Percentiles rank a stretch among this genome's conserved stretches.
Evolutionary conservation across 2,329 filamentous ascomycete species (phyloP).

Genomic region (Xylariomycetidae sp.): DNA sequence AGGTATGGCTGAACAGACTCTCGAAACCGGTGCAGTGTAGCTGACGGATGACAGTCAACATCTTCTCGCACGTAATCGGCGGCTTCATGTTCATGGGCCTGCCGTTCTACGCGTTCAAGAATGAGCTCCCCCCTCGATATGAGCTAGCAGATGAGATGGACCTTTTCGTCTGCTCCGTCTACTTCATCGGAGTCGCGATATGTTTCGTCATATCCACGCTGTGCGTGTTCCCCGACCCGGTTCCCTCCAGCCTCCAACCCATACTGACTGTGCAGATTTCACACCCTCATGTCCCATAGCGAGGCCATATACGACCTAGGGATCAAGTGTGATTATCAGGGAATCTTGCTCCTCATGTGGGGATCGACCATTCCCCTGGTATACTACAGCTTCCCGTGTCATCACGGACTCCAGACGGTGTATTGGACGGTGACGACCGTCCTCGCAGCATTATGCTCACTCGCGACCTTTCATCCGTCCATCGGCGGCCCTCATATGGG

Average conservation of each 20-base stretch:
- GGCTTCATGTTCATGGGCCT: conserved; percentile 34
- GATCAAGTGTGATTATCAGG: conserved; percentile 57
- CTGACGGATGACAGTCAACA: conserved; percentile 34
- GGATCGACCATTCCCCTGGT: conserved; percentile 54
- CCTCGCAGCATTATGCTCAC: conserved; percentile 32
- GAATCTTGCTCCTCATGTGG: conserved; percentile 59
- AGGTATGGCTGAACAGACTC: conserved; percentile 15
- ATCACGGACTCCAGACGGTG: conserved; percentile 18
- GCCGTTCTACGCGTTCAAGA: conserved; percentile 31
- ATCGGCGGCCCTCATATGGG: conserved; percentile 34
- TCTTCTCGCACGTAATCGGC: conserved; percentile 40
- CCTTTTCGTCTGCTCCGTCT: conserved; percentile 36
- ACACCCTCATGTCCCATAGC: conserved; percentile 53
- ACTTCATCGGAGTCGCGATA: conserved; percentile 38
- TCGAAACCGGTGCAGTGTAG: background rate
- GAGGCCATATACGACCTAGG: conserved; percentile 43
- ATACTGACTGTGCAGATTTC: conserved; percentile 38
- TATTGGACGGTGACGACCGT: conserved; percentile 33
- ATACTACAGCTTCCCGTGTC: conserved; percentile 48
- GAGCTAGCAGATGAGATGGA: conserved; percentile 30
- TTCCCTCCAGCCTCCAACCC: conserved; percentile 1
- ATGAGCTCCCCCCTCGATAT: conserved; percentile 32
- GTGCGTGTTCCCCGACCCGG: conserved; percentile 21
- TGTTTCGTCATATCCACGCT: conserved; percentile 42
- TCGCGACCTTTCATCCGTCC: conserved; percentile 31